Evolutionary conservation across 2,329 filamentous ascomycete genomes (phyloP), one percentile per base, ranked within the genome.

Genomic region (Huntiella abstrusa): DNA sequence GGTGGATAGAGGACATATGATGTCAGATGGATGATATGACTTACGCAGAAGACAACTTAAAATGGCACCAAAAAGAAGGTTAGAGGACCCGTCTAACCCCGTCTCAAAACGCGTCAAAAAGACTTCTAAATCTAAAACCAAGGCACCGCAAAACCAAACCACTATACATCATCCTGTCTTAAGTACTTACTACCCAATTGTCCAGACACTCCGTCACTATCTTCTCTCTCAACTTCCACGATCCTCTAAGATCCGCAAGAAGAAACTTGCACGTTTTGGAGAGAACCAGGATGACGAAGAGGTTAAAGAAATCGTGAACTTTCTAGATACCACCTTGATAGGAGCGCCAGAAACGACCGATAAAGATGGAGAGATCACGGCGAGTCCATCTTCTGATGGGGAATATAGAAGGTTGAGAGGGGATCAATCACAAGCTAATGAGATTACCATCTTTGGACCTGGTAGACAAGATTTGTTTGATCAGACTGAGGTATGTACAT

Each of bases 131-230:
- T 28, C 22, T 28, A 8, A 28, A 8, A 28, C 5, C 22, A 32
- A 41, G n/a, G 7, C 22, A 32, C 22, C 22, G n/a, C 11, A 8
- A 33, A 41, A 41, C 12, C 13, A 41, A 32, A 41, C 28, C n/a
- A 41, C 17, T n/a, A n/a, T 15, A 32, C 7, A 5, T 17, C 41
- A 43, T 35, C 41, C 17, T 5, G 45, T 50, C 1, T 36, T 50
- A 5, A 44, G 48, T 33, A 41, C 43, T 28, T 82, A 79, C 61
- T 93, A 86, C 60, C 62, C 69, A 5, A 61, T 68, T 41, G 70
- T 86, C 10, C 59, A 74, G 47, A 77, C 77, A 0, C 64, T 94
- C 48, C 76, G 84, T 54, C 68, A 80, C 49, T 83, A 84, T 62
- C 64, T 87, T 35, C 64, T 87, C 41, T 64, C 65, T 15, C 72